phyloP scores from a whole-genome alignment of 1,284 basidiomycete species.

The Ceratobasidium sp. region DNA sequence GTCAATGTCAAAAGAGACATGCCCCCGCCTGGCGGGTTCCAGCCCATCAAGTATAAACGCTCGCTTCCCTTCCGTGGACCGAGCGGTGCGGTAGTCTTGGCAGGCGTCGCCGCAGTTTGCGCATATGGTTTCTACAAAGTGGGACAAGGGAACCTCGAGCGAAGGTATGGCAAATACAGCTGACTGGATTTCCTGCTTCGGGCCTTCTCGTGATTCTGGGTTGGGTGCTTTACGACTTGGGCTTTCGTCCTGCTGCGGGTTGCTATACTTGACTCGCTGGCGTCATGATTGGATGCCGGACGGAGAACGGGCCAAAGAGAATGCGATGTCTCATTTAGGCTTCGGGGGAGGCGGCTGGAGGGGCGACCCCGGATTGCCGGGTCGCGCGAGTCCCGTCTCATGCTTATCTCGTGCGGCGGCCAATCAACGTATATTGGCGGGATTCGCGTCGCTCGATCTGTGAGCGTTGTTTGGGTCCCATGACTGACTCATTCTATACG shows the following conservation, averaged over 20 bases:
- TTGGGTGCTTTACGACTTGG: not conserved
- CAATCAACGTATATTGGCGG: not conserved
- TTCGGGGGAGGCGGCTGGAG: slow-evolving; percentile 12
- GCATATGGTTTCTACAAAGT: slow-evolving; percentile 93
- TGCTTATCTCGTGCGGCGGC: slow-evolving; percentile 9
- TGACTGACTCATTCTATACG: slow-evolving; percentile 23
- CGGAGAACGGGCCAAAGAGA: slow-evolving; percentile 4
- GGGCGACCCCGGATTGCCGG: slow-evolving; percentile 12
- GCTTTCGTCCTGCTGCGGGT: not conserved
- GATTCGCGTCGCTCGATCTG: slow-evolving; percentile 20
- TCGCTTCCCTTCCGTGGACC: slow-evolving; percentile 94
- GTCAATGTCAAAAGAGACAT: slow-evolving; percentile 73
- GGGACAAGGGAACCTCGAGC: slow-evolving; percentile 90
- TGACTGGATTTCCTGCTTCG: slow-evolving; percentile 41
- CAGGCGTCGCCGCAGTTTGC: slow-evolving; percentile 83
- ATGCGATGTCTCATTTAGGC: not conserved
- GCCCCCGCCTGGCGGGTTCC: slow-evolving; percentile 94
- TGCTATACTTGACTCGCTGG: not conserved
- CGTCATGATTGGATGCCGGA: slow-evolving; percentile 14
- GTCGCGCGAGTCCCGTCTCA: not conserved
- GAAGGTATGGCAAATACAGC: slow-evolving; percentile 73
- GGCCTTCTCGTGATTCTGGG: slow-evolving; percentile 18
- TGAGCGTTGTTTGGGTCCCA: slow-evolving; percentile 30
- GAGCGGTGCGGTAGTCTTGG: slow-evolving; percentile 86
- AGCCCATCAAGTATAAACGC: slow-evolving; percentile 92